Evolutionary conservation across 1,284 basidiomycete species (phyloP).

Genomic region (Trametes hirsuta): DNA sequence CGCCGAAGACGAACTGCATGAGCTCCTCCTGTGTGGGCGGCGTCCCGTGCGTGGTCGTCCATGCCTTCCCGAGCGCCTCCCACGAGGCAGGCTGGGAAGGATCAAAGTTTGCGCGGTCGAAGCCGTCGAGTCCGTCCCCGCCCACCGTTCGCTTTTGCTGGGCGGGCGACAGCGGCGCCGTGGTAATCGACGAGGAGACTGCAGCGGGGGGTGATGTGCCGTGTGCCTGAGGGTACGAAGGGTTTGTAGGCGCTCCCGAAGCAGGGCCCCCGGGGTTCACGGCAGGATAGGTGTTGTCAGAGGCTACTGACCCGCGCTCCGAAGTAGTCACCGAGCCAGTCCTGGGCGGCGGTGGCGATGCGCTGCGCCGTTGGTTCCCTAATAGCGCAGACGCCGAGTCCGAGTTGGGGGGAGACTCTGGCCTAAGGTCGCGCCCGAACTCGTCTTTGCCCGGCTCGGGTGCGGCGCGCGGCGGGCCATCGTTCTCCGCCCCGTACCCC

Average conservation of each 20-base stretch:
- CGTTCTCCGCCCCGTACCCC: not conserved
- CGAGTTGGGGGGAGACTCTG: conserved; percentile 40
- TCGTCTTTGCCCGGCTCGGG: conserved; percentile 63
- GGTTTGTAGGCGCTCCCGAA: not conserved
- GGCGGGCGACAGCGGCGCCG: conserved; percentile 15
- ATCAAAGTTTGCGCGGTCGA: conserved; percentile 72
- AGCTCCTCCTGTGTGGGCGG: conserved; percentile 72
- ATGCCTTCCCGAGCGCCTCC: conserved; percentile 75
- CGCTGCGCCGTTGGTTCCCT: conserved; percentile 7
- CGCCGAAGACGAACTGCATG: conserved; percentile 66
- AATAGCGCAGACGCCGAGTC: conserved; percentile 17
- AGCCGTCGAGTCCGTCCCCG: conserved; percentile 53
- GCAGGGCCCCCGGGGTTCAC: not conserved
- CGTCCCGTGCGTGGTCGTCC: conserved; percentile 66
- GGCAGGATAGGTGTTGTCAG: conserved; percentile 10
- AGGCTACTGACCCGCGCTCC: conserved; percentile 14
- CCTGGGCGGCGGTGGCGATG: conserved; percentile 23
- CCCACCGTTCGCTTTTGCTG: conserved; percentile 26
- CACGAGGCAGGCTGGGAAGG: conserved; percentile 70
- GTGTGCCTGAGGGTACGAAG: not conserved
- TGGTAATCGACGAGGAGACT: conserved; percentile 13
- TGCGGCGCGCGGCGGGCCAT: conserved; percentile 1
- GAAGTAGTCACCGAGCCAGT: conserved; percentile 15
- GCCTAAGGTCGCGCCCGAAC: conserved; percentile 78
- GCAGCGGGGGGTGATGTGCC: conserved; percentile 2